A percentile compares a stretch with the other conserved stretches of the same genome.
These are phyloP conservation scores for Kurtzmaniella fragi DNA, from an alignment of 805 yeast species.

Conservation along the genomic window DNA sequence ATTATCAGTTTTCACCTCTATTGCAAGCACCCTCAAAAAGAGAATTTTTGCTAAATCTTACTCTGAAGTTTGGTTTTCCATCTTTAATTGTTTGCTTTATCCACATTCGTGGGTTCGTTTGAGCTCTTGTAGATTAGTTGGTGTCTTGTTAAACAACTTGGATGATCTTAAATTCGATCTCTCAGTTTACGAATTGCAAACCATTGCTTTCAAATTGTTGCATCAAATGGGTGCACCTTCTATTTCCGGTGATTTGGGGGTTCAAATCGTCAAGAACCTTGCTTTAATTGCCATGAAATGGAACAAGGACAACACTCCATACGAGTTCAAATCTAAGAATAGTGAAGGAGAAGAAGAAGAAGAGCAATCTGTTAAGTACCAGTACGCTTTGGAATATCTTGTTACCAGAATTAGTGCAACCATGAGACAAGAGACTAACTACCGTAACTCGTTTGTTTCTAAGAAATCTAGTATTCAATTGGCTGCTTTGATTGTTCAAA, in stretches of 20 bases:
- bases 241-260: slow-evolving; percentile 57
- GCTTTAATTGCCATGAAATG: slow-evolving; percentile 58
- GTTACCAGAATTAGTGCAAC: slow-evolving; percentile 57
- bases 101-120: slow-evolving; percentile 93
- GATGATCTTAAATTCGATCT: slow-evolving; percentile 30
- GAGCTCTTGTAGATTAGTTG: slow-evolving; percentile 55
- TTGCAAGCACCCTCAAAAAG: slow-evolving; percentile 34
- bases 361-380: slow-evolving; percentile 14
- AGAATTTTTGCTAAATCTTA: slow-evolving; percentile 21
- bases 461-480: slow-evolving; percentile 69
- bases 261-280: slow-evolving; percentile 62
- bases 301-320: slow-evolving; percentile 43
- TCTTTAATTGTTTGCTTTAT: slow-evolving; percentile 57
- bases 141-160: slow-evolving; percentile 42
- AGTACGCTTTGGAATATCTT: slow-evolving; percentile 53
- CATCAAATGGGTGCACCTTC: slow-evolving; percentile 82
- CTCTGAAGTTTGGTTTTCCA: slow-evolving; percentile 44
- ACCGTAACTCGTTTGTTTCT: slow-evolving; percentile 49
- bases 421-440: slow-evolving; percentile 58
- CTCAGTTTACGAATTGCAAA: slow-evolving; percentile 50
- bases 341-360: slow-evolving; percentile 19
- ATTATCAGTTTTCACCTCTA: slow-evolving; percentile 45
- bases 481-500: slow-evolving; percentile 57
- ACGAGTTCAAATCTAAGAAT: slow-evolving; percentile 16
- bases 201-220: slow-evolving; percentile 59